Evolutionary conservation across 2,329 filamentous ascomycete genomes (phyloP).

Genomic region (Colletotrichum sp.): DNA sequence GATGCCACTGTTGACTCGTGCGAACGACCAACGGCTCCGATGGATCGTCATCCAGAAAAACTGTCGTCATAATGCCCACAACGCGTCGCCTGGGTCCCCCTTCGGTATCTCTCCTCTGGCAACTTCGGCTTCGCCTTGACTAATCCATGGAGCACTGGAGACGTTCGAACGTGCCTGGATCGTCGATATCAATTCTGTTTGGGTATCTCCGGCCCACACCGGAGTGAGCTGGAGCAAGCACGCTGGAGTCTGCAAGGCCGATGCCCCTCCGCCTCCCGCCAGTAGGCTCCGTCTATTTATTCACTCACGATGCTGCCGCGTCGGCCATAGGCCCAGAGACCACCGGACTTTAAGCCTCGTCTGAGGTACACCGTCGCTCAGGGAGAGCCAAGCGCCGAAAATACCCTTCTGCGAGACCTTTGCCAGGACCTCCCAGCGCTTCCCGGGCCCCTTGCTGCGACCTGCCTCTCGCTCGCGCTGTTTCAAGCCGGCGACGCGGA

Average conservation of each 20-base stretch:
- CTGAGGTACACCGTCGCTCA: neutral
- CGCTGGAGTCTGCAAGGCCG: neutral
- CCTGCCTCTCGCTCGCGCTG: slow-evolving; percentile 5
- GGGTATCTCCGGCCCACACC: slow-evolving; percentile 10
- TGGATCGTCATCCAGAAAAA: slow-evolving; percentile 4
- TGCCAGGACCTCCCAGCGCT: neutral
- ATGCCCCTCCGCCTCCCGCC: slow-evolving; percentile 5
- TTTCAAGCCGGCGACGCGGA: slow-evolving; percentile 20
- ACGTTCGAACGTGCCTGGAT: neutral
- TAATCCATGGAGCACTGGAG: slow-evolving; percentile 18
- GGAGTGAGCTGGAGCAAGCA: neutral
- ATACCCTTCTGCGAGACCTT: neutral
- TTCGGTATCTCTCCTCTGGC: slow-evolving; percentile 1
- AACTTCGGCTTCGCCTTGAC: slow-evolving; percentile 13
- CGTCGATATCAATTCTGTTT: neutral
- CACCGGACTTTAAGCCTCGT: slow-evolving; percentile 14
- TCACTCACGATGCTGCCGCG: slow-evolving; percentile 11
- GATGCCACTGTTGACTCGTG: slow-evolving; percentile 11
- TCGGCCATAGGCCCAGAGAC: slow-evolving; percentile 5
- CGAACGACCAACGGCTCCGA: neutral
- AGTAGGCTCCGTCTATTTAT: slow-evolving; percentile 14
- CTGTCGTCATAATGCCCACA: slow-evolving; percentile 23
- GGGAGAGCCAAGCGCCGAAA: slow-evolving; percentile 13
- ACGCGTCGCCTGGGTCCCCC: slow-evolving; percentile 1
- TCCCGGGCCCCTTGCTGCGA: neutral